A percentile compares a stretch with the other conserved stretches of the same genome.
phyloP scores from a whole-genome alignment of 2,329 filamentous ascomycete genomes.

The Aureobasidium sp. region DNA sequence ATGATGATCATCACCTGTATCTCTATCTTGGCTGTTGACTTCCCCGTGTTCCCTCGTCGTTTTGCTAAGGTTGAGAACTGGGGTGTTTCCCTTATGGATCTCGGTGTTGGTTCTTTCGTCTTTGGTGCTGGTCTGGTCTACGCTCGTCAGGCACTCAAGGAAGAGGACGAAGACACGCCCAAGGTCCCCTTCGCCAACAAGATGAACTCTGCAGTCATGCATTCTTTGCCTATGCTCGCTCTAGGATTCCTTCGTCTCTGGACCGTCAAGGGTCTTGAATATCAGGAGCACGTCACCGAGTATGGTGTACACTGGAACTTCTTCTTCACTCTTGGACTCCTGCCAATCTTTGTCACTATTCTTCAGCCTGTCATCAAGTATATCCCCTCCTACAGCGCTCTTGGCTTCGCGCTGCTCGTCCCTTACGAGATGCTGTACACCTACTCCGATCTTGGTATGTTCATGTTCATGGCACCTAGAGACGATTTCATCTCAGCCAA shows the following conservation, averaged over 20 bases:
- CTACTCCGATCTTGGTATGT: conserved; percentile 70
- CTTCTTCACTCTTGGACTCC: conserved; percentile 87
- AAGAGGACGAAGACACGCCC: conserved; percentile 28
- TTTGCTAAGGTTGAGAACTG: conserved; percentile 99
- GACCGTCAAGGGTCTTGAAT: conserved; percentile 89
- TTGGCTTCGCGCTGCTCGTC: conserved; percentile 62
- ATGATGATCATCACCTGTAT: conserved; percentile 90
- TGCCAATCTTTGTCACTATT: conserved; percentile 82
- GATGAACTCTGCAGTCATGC: conserved; percentile 61
- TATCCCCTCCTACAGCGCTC: conserved; percentile 68
- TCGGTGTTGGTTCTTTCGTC: conserved; percentile 95
- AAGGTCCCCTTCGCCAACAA: conserved; percentile 51
- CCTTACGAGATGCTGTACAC: conserved; percentile 71
- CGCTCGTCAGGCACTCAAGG: conserved; percentile 70
- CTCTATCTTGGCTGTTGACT: conserved; percentile 95
- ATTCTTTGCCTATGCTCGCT: conserved; percentile 73
- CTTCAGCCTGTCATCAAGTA: conserved; percentile 65
- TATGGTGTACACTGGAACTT: conserved; percentile 99
- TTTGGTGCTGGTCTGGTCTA: conserved; percentile 91
- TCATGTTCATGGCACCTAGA: conserved; percentile 74
- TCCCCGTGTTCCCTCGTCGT: conserved; percentile 81
- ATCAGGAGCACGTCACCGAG: conserved; percentile 93
- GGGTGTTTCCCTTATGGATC: conserved; percentile 98
- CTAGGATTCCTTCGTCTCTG: conserved; percentile 75
- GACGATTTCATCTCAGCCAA: conserved; percentile 79